Evolutionary conservation across 108 stramenopile genomes (phyloP), one percentile per base, ranked within the genome.

Genomic region (Pinguiococcus pyrenoidosus): DNA sequence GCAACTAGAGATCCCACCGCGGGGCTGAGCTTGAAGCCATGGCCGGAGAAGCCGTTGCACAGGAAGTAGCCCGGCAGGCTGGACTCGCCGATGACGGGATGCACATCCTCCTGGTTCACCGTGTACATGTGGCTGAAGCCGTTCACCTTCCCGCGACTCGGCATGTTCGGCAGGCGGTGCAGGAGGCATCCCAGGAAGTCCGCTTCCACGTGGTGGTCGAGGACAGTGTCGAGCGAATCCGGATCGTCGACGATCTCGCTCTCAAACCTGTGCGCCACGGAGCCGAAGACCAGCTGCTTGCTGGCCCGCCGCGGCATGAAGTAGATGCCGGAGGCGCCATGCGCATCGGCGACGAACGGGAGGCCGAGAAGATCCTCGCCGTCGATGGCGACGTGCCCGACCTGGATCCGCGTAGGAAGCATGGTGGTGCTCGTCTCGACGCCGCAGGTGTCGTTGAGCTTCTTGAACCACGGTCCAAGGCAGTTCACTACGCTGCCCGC

Each of bases 191-290:
- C n/a, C n/a, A n/a, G n/a, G n/a, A n/a, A n/a, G n/a, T n/a, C n/a
- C n/a, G n/a, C n/a, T n/a, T n/a, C n/a, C n/a, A n/a, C n/a, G n/a
- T n/a, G n/a, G n/a, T n/a, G n/a, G n/a, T n/a, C n/a, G n/a, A n/a
- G n/a, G n/a, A n/a, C n/a, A n/a, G n/a, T n/a, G n/a, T n/a, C n/a
- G n/a, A n/a, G n/a, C n/a, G n/a, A n/a, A n/a, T n/a, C n/a, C n/a
- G n/a, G n/a, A n/a, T n/a, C n/a, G 44, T 44, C 44, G 7, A 44
- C 44, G 44, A 44, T 44, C 44, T 44, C 44, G 24, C 44, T 44
- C 44, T 44, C 44, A 12, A 44, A 44, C 23, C 44, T 4, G 44
- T 44, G 44, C 16, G 44, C 44, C 10, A 44, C 22, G 5, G 44
- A 44, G 7, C 44, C 44, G 24, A 44, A 44, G 10, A 44, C 44